Percentiles rank a stretch among this genome's conserved stretches.
phyloP scores from a whole-genome alignment of 2,329 filamentous ascomycete species.

The Colletotrichum sp. region DNA sequence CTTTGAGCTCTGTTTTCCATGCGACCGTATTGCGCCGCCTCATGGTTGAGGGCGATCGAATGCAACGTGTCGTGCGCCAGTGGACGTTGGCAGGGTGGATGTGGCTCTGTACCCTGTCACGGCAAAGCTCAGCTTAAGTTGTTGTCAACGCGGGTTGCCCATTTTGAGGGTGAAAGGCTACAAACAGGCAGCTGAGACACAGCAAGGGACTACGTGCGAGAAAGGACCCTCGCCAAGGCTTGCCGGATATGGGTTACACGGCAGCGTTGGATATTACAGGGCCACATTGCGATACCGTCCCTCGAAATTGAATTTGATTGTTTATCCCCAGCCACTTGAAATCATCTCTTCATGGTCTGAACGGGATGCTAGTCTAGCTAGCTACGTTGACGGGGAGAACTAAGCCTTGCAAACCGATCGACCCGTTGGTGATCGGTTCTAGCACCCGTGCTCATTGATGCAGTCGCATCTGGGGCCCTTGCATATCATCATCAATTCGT shows the following conservation, averaged over 20 bases:
- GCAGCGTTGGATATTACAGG: background rate
- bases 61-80: background rate
- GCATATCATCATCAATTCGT: background rate
- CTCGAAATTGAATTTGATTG: background rate
- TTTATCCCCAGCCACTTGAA: background rate
- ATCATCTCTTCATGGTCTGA: background rate
- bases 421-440: background rate
- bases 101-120: background rate
- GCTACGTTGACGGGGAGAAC: background rate
- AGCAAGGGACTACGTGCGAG: background rate
- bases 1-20: background rate
- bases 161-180: background rate
- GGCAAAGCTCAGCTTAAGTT: background rate
- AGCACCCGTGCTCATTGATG: background rate
- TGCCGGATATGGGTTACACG: background rate
- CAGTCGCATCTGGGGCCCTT: background rate
- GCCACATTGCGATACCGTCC: background rate
- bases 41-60: background rate
- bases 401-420: background rate
- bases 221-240: background rate
- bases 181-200: conserved; percentile 12
- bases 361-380: background rate
- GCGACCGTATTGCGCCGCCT: background rate
- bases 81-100: background rate
- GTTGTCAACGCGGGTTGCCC: background rate